These are phyloP conservation scores for Leccinum subgranulosum DNA, from an alignment of 768 basidiomycete genomes.

Conservation along the genomic window DNA sequence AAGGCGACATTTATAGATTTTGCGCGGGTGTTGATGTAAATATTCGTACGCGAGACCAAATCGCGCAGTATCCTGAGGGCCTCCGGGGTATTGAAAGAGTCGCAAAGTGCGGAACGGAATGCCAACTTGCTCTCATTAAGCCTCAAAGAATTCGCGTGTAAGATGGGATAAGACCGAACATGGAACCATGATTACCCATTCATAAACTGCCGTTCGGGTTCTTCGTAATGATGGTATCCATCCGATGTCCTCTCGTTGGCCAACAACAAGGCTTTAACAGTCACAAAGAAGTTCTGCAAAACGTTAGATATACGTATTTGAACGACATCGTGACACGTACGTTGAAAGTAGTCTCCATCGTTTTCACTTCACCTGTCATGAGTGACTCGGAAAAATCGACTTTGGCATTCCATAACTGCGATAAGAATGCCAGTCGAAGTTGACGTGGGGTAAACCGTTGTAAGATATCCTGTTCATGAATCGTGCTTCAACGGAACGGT, in stretches of 20 bases:
- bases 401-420: conserved; percentile 88
- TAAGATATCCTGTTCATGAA: conserved; percentile 69
- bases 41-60: conserved; percentile 79
- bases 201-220: conserved; percentile 65
- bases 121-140: conserved; percentile 68
- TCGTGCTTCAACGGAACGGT: conserved; percentile 1
- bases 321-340: conserved; percentile 42
- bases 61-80: conserved; percentile 77
- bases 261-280: conserved; percentile 73
- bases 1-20: conserved; percentile 58
- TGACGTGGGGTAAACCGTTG: conserved; percentile 82
- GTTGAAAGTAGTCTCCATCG: conserved; percentile 79
- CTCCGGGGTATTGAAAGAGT: conserved; percentile 94
- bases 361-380: conserved; percentile 87
- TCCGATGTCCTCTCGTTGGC: conserved; percentile 50
- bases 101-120: conserved; percentile 87
- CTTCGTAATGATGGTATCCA: conserved; percentile 63
- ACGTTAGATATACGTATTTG: conserved; percentile 1
- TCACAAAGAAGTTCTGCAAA: conserved; percentile 88
- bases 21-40: conserved; percentile 75
- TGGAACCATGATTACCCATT: conserved; percentile 44
- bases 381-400: conserved; percentile 91
- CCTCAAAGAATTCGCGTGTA: conserved; percentile 38
- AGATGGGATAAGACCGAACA: conserved; percentile 7
- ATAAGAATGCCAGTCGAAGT: conserved; percentile 86